Evolutionary conservation across 768 basidiomycete species (phyloP).

Genomic region (Pluteus cervinus): DNA sequence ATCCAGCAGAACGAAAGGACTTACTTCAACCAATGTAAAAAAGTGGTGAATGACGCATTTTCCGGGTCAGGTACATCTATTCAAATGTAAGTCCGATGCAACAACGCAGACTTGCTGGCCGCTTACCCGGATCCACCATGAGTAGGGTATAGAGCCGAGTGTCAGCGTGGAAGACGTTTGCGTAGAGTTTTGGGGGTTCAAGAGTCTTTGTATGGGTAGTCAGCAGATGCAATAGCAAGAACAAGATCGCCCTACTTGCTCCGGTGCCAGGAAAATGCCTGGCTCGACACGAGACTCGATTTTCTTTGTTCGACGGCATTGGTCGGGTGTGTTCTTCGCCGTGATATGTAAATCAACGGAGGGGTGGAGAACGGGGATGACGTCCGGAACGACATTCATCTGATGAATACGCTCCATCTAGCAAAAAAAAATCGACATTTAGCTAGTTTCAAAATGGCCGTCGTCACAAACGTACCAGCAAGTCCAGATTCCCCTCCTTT

Average conservation of each 20-base stretch:
- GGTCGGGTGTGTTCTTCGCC: constrained; percentile 26
- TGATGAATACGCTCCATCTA: constrained; percentile 93
- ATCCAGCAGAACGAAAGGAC: constrained; percentile 17
- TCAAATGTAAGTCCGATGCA: background rate
- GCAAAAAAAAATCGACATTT: background rate
- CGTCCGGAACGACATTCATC: constrained; percentile 88
- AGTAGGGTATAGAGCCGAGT: constrained; percentile 81
- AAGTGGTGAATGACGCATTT: constrained; percentile 59
- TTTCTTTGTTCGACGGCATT: constrained; percentile 26
- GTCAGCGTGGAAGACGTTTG: constrained; percentile 79
- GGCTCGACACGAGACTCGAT: constrained; percentile 52
- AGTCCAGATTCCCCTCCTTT: constrained; percentile 75
- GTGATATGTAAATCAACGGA: constrained; percentile 69
- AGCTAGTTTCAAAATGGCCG: too few species aligned
- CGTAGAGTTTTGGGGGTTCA: constrained; percentile 56
- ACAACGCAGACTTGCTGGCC: background rate
- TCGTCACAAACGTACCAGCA: constrained; percentile 59
- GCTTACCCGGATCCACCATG: constrained; percentile 78
- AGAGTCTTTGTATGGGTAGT: constrained; percentile 42
- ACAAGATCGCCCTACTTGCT: constrained; percentile 45
- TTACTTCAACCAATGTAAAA: constrained; percentile 84
- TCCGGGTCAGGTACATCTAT: constrained; percentile 79
- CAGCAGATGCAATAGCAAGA: background rate
- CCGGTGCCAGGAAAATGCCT: constrained; percentile 59
- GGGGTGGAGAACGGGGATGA: constrained; percentile 67